Evolutionary conservation across 768 basidiomycete genomes (phyloP).

Genomic region (Kwoniella sp.): DNA sequence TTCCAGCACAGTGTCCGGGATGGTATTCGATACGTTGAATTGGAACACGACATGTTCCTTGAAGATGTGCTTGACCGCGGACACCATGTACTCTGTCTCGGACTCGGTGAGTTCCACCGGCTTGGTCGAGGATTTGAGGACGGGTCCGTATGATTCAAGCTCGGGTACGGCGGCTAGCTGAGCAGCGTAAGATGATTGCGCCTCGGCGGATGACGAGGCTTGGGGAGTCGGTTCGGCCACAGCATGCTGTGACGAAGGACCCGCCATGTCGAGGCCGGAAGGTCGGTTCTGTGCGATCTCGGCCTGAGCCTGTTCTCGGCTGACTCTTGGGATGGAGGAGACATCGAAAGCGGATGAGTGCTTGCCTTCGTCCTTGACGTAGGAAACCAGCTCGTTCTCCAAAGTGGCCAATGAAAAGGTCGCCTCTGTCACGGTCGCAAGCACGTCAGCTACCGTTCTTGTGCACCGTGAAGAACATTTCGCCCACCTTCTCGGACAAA

Average conservation of each 20-base stretch:
- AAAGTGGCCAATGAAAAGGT: slow-evolving; percentile 85
- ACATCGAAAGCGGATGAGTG: slow-evolving; percentile 73
- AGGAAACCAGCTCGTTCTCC: slow-evolving; percentile 86
- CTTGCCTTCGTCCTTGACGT: slow-evolving; percentile 77
- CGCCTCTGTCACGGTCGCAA: slow-evolving; percentile 79
- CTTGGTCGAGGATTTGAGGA: slow-evolving; percentile 77
- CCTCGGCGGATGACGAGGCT: slow-evolving; percentile 60
- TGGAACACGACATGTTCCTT: slow-evolving; percentile 95
- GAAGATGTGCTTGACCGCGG: slow-evolving; percentile 95
- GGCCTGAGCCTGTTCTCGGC: slow-evolving; percentile 82
- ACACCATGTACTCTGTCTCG: slow-evolving; percentile 96
- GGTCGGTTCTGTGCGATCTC: slow-evolving; percentile 73
- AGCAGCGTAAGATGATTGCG: slow-evolving; percentile 80
- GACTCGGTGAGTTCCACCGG: slow-evolving; percentile 83
- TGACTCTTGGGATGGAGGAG: slow-evolving; percentile 84
- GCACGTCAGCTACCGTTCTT: too few relatives aligned
- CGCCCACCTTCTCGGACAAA: slow-evolving; percentile 86
- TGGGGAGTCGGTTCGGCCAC: slow-evolving; percentile 62
- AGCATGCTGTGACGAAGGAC: slow-evolving; percentile 55
- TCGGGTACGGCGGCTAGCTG: slow-evolving; percentile 85
- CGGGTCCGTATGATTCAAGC: slow-evolving; percentile 74
- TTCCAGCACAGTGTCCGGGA: slow-evolving; percentile 91
- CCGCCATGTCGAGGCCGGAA: slow-evolving; percentile 77
- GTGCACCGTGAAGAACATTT: background rate
- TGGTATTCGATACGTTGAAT: slow-evolving; percentile 97